Percentiles rank a stretch among this genome's conserved stretches.
These are phyloP conservation scores for Pilobolus umbonatus DNA, from an alignment of 192 early-diverging fungal genomes.

Conservation along the genomic window DNA sequence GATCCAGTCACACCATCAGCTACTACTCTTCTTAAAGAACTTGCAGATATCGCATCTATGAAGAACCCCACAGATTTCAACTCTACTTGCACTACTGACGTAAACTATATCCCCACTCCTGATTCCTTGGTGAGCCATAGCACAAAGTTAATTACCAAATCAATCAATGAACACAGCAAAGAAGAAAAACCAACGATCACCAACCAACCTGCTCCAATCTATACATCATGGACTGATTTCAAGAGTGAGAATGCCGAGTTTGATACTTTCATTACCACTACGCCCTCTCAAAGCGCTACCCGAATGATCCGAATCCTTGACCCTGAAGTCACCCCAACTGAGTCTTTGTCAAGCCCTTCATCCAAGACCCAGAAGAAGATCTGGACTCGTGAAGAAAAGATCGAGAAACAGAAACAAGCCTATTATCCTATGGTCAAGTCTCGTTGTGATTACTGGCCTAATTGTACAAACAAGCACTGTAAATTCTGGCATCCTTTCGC, in stretches of 20 bases:
- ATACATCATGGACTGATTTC: too few relatives aligned
- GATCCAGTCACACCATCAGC: background rate
- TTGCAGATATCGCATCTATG: background rate
- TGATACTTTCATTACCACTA: too few relatives aligned
- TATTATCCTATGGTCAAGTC: constrained; percentile 7
- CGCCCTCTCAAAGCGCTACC: too few relatives aligned
- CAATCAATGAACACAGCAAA: background rate
- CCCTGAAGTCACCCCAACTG: too few relatives aligned
- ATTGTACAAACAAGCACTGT: constrained; percentile 52
- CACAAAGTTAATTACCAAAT: too few relatives aligned
- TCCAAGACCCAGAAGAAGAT: background rate
- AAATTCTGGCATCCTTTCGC: constrained; percentile 41
- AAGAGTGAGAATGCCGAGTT: too few relatives aligned
- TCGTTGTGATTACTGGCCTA: constrained; percentile 45
- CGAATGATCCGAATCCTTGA: too few relatives aligned
- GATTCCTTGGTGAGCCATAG: too few relatives aligned
- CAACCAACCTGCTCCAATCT: background rate
- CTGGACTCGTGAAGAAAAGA: background rate
- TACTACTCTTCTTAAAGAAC: background rate
- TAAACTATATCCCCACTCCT: background rate
- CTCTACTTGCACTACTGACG: background rate
- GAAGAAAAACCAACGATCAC: background rate
- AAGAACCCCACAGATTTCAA: too few relatives aligned
- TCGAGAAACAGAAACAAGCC: background rate
- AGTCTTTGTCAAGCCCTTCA: too few relatives aligned